A percentile compares a stretch with the other conserved stretches of the same genome.
Evolutionary conservation across 2,329 filamentous ascomycete genomes (phyloP).

Genomic region (Diaporthe citri): DNA sequence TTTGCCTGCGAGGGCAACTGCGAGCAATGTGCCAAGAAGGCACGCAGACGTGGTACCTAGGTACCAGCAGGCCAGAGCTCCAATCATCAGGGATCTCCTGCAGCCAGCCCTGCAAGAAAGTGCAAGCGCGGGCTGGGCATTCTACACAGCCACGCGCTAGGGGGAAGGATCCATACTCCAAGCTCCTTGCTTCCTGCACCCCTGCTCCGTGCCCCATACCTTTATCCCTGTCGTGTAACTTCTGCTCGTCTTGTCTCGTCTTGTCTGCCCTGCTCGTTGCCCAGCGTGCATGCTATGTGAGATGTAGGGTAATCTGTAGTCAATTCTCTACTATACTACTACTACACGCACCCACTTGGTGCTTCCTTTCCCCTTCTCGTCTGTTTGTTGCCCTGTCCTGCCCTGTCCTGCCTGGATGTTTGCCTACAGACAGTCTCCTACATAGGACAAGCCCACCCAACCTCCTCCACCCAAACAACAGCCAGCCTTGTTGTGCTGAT

Average conservation of each 20-base stretch:
- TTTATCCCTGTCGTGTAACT: slow-evolving; percentile 30
- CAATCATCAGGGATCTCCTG: slow-evolving; percentile 26
- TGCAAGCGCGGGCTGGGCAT: slow-evolving; percentile 27
- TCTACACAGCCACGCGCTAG: slow-evolving; percentile 27
- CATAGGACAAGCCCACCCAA: slow-evolving; percentile 23
- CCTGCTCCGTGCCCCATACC: slow-evolving; percentile 11
- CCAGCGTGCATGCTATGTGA: neutral
- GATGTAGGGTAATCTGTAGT: neutral
- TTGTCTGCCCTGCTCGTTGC: slow-evolving; percentile 5
- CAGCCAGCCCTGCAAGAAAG: slow-evolving; percentile 22
- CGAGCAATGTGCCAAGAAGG: slow-evolving; percentile 28
- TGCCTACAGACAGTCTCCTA: slow-evolving; percentile 10
- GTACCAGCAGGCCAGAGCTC: slow-evolving; percentile 3
- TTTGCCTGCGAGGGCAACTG: slow-evolving; percentile 1
- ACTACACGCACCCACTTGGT: slow-evolving; percentile 26
- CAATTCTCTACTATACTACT: neutral
- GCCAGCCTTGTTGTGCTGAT: neutral
- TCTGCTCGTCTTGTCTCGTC: neutral
- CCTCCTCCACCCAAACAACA: neutral
- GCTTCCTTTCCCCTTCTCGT: slow-evolving; percentile 23
- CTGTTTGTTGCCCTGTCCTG: slow-evolving; percentile 1
- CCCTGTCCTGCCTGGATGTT: slow-evolving; percentile 2
- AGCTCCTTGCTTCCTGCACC: slow-evolving; percentile 13
- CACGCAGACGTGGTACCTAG: neutral
- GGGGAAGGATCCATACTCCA: slow-evolving; percentile 26